phyloP scores from a whole-genome alignment of 2,329 filamentous ascomycete genomes.

The Alternaria ethzedia region DNA sequence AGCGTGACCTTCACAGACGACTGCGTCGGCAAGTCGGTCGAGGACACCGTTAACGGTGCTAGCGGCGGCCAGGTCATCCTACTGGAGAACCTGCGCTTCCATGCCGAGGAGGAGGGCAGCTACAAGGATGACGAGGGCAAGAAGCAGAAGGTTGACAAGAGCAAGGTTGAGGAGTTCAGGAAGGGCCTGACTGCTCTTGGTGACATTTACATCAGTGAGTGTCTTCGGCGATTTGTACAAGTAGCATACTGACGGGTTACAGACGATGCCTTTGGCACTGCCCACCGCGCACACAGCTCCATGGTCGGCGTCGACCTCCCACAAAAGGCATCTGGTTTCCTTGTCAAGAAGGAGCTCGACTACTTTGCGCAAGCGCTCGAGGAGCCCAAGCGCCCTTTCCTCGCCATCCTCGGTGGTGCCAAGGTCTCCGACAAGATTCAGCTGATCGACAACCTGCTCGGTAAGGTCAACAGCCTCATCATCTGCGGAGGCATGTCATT shows the following conservation, averaged over 20 bases:
- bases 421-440: conserved; percentile 99
- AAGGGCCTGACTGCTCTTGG: conserved; percentile 93
- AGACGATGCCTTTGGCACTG: conserved; percentile 95
- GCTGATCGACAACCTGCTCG: conserved; percentile 97
- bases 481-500: conserved; percentile 99
- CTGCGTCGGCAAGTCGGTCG: conserved; percentile 87
- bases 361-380: conserved; percentile 99
- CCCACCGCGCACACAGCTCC: conserved; percentile 97
- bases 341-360: conserved; percentile 99
- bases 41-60: conserved; percentile 86
- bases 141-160: conserved; percentile 98
- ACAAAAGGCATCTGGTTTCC: conserved; percentile 96
- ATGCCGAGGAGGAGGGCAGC: conserved; percentile 97
- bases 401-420: conserved; percentile 96
- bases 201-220: conserved; percentile 88
- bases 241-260: too few species aligned
- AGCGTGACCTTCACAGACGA: conserved; percentile 88
- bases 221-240: too few species aligned
- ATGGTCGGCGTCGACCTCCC: conserved; percentile 98
- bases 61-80: conserved; percentile 83
- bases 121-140: conserved; percentile 92
- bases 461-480: conserved; percentile 96
- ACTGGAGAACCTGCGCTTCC: conserved; percentile 97
- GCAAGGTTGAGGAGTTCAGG: conserved; percentile 88
- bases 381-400: conserved; percentile 90